Conservation (phyloP, 371 early-diverging fungal species). For the Nematocida ironsii region DNA sequence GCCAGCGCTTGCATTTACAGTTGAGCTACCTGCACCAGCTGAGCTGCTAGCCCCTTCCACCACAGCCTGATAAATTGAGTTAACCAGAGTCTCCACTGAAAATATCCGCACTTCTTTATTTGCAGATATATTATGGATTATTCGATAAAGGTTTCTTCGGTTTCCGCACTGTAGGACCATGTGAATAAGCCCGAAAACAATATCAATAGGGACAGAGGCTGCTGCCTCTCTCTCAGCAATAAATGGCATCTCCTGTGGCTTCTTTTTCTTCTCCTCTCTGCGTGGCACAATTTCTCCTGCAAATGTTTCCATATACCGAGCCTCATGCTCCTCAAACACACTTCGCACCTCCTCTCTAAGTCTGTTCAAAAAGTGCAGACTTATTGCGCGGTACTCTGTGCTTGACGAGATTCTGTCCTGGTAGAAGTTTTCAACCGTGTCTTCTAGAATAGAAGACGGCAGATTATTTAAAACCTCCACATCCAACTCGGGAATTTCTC, state of each 20-base stretch:
- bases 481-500: slow-evolving; percentile 56
- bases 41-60: neutral
- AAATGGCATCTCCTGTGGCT: slow-evolving; percentile 5
- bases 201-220: neutral
- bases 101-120: slow-evolving; percentile 13
- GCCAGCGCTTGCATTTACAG: neutral
- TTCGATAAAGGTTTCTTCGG: slow-evolving; percentile 37
- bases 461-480: slow-evolving; percentile 48
- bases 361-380: slow-evolving; percentile 49
- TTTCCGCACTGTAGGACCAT: slow-evolving; percentile 48
- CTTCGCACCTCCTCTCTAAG: slow-evolving; percentile 40
- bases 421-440: slow-evolving; percentile 46
- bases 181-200: slow-evolving; percentile 19
- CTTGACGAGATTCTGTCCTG: slow-evolving; percentile 44
- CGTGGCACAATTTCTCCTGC: slow-evolving; percentile 17
- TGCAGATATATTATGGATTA: slow-evolving; percentile 32
- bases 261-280: slow-evolving; percentile 33
- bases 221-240: slow-evolving; percentile 25
- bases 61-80: neutral
- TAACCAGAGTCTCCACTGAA: slow-evolving; percentile 11
- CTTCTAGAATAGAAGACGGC: slow-evolving; percentile 28
- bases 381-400: slow-evolving; percentile 49
- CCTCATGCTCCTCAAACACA: slow-evolving; percentile 58
- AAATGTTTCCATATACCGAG: slow-evolving; percentile 50
- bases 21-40: neutral